Conservation (phyloP, 2,329 filamentous ascomycete species). For the Botrytis hyacinthi region DNA sequence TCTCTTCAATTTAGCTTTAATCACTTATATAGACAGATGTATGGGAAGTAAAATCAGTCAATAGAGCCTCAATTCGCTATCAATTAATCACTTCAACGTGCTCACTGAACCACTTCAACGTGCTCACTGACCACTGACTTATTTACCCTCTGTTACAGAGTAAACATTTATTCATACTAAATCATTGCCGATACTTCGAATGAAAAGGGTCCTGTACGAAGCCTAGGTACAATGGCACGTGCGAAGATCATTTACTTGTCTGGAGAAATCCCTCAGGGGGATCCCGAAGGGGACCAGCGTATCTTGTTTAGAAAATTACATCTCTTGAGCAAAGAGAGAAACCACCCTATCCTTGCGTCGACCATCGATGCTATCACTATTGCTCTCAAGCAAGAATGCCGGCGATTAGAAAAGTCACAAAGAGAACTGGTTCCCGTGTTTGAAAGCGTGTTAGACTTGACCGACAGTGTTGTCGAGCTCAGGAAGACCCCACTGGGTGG, state of each 20-base stretch:
- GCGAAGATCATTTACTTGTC: neutral
- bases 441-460: neutral
- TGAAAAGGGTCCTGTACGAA: neutral
- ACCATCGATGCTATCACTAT: neutral
- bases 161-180: neutral
- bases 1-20: neutral
- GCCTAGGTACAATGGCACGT: neutral
- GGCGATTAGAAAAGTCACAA: neutral
- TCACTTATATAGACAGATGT: neutral
- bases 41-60: neutral
- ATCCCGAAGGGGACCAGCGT: neutral
- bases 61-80: neutral
- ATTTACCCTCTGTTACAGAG: neutral
- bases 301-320: neutral
- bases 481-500: neutral
- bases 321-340: neutral
- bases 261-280: neutral
- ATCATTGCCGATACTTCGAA: neutral
- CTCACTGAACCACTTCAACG: neutral
- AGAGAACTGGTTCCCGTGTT: neutral
- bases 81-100: neutral
- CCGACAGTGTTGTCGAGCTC: neutral
- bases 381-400: neutral
- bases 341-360: neutral
- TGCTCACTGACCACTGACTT: neutral